Base-by-base conservation (phyloP, 2,329 filamentous ascomycete species). In the Fusarium haematococcum region DNA sequence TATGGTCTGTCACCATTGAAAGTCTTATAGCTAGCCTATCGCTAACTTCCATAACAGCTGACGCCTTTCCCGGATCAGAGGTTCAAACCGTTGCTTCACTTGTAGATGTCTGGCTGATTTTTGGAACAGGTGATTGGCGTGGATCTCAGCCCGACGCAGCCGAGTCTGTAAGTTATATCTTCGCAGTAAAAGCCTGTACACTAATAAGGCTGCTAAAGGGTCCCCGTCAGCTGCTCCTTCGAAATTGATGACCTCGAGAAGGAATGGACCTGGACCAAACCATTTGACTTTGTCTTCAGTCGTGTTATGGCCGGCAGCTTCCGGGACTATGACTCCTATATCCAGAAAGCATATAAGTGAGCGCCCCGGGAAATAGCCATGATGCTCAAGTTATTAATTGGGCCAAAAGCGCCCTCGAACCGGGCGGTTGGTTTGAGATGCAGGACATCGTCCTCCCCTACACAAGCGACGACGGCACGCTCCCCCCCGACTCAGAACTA, bases 191-290 rank as follows among this genome's bases (percentile, higher is more conserved):
- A 52, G 1, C 5, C 5, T 20, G 7, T 3, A 5, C 9, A 18
- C 48, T 32, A 13, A 52, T 52, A 4, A 27, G 13, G 14, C 6
- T 32, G 2, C 6, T 14, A 4, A 5, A 60, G 58, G 5, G 57
- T 67, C 2, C 69, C 65, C 1, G 6, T 37, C 0, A 73, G 71
- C 35, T 71, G 69, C 8, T 35, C 41, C 0, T 69, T 71, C 6
- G 69, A 71, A 14, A 41, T 69, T 0, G 66, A 69, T 1, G 66
- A 69, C 20, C 27, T 71, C 0, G 69, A 71, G 16, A 69, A 71
- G 4, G 66, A 60, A 4, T 70, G 68, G 68, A 70, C 60, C 1
- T 70, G 59, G 65, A 20, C 43, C 6, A 57, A 61, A 9, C 63
- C 56, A 7, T 66, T 66, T 18, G 56, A 61, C 33, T 66, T 50